A percentile compares a stretch with the other conserved stretches of the same genome.
Evolutionary conservation across 208 protist genomes (phyloP).

Genomic region (Trypanosoma rangeli): DNA sequence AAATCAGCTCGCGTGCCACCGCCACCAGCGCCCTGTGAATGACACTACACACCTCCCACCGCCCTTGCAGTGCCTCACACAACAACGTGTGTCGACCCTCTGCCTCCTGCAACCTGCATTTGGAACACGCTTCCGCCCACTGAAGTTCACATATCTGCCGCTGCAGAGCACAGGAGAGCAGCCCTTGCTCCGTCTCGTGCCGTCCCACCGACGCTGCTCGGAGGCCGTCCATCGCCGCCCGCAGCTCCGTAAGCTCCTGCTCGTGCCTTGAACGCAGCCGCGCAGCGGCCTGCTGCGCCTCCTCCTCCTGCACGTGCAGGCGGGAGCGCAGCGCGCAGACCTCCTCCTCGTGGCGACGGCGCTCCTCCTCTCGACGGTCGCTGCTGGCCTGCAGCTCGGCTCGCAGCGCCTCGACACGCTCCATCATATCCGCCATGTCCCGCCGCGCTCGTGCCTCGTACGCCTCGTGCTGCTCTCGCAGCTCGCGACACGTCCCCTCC

Average conservation of each 20-base stretch:
- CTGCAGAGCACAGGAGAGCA: neutral
- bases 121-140: neutral
- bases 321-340: conserved; percentile 1
- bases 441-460: conserved; percentile 1
- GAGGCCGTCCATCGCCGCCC: neutral
- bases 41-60: neutral
- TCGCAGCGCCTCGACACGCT: conserved; percentile 17
- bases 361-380: conserved; percentile 2
- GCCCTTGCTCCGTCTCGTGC: neutral
- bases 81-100: conserved; percentile 6
- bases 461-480: conserved; percentile 15
- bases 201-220: neutral
- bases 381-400: conserved; percentile 15
- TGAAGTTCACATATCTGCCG: neutral
- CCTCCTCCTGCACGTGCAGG: conserved; percentile 11
- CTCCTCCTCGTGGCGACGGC: conserved; percentile 15
- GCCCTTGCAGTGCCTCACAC: neutral
- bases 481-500: neutral
- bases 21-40: neutral
- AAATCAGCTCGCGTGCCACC: neutral
- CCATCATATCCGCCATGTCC: conserved; percentile 1
- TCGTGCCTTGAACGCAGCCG: conserved; percentile 3
- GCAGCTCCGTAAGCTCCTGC: conserved; percentile 6
- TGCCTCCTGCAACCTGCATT: conserved; percentile 7
- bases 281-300: conserved; percentile 6